A percentile compares a stretch with the other conserved stretches of the same genome.
These are phyloP conservation scores for Davidsoniella virescens DNA, from an alignment of 2,329 filamentous ascomycete species.

Conservation along the genomic window DNA sequence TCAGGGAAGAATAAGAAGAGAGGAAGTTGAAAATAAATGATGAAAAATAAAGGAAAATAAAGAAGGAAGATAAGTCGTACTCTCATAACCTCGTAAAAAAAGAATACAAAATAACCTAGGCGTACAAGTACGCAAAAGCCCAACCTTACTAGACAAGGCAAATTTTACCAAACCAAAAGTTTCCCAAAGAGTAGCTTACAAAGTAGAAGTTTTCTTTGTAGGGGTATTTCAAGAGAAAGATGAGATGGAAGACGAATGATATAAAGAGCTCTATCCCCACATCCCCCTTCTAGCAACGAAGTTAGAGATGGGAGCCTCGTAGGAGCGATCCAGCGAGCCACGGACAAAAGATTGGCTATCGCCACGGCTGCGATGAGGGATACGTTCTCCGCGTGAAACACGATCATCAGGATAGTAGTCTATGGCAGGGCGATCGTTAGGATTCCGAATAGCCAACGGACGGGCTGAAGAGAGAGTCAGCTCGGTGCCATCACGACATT, in stretches of 20 bases:
- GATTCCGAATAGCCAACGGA: constrained; percentile 22
- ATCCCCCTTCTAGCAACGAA: not conserved
- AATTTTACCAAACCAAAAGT: too few species aligned
- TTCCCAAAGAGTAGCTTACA: too few species aligned
- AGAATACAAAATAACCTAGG: not conserved
- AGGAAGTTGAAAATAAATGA: not conserved
- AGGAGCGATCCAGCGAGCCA: constrained; percentile 11
- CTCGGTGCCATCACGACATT: constrained; percentile 41
- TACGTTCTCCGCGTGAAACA: constrained; percentile 27
- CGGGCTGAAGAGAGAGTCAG: constrained; percentile 34
- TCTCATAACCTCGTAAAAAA: constrained; percentile 13
- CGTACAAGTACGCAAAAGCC: not conserved
- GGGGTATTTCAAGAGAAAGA: too few species aligned
- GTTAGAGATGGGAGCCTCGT: constrained; percentile 10
- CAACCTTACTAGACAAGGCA: not conserved
- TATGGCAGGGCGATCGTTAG: constrained; percentile 36
- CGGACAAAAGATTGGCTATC: constrained; percentile 32
- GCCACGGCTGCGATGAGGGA: constrained; percentile 29
- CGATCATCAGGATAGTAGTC: constrained; percentile 32
- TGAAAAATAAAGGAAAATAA: constrained; percentile 13
- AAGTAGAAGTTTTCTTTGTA: too few species aligned
- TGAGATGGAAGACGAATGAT: too few species aligned
- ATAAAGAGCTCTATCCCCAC: not conserved
- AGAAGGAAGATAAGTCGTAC: constrained; percentile 13
- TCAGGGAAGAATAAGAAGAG: too few species aligned